A percentile compares a stretch with the other conserved stretches of the same genome.
Evolutionary conservation across 805 yeast genomes (phyloP).

Genomic region (Hanseniaspora occidentalis): DNA sequence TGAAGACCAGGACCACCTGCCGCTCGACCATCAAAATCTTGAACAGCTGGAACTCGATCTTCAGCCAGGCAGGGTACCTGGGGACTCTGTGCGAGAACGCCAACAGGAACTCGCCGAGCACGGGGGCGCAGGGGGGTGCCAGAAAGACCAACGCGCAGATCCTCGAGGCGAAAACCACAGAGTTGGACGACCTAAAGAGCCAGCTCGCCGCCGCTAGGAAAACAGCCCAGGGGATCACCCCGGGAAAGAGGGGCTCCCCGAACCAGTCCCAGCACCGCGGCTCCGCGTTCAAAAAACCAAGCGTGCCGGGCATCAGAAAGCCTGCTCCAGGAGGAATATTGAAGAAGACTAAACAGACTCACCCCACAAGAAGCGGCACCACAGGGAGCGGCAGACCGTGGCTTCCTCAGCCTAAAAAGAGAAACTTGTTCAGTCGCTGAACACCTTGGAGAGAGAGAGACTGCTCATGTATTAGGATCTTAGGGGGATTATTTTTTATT

Average conservation of each 20-base stretch:
- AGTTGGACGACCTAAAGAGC: background rate
- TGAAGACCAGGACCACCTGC: background rate
- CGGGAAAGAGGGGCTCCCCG: too few species aligned
- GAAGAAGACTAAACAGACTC: too few species aligned
- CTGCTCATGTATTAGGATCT: background rate
- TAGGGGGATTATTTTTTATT: background rate
- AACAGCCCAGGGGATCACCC: background rate
- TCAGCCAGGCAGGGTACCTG: background rate
- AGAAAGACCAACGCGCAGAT: background rate
- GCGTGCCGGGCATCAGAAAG: too few species aligned
- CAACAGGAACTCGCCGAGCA: background rate
- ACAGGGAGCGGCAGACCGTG: too few species aligned
- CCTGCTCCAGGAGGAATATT: too few species aligned
- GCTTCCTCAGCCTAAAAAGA: background rate
- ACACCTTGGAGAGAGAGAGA: too few species aligned
- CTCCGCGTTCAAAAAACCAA: too few species aligned
- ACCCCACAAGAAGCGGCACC: too few species aligned
- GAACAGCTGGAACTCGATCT: background rate
- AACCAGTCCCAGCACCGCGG: too few species aligned
- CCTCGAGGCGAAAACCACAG: too few species aligned
- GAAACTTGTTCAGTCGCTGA: background rate
- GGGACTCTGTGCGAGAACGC: background rate
- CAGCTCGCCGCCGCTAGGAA: background rate
- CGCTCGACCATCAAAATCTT: background rate
- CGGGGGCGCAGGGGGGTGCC: background rate